Evolutionary conservation across 192 early-diverging fungal species (phyloP), one percentile per base, ranked within the genome.

Genomic region (Powellomyces hirtus): DNA sequence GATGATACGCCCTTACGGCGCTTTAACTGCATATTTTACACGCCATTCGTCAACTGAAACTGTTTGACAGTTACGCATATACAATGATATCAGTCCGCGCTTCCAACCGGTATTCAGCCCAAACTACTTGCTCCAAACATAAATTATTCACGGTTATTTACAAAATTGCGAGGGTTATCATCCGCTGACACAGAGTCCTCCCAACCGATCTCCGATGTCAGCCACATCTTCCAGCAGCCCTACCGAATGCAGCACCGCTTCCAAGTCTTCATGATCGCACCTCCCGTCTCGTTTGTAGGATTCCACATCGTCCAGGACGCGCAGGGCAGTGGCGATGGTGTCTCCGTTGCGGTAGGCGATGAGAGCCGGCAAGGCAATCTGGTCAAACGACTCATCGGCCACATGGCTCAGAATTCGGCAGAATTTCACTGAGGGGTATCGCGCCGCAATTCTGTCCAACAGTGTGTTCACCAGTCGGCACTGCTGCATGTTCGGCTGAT

Each of bases 351-450:
- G 37, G 62, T 86, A 86, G 10, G 67, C 75, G 22, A 86, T 53
- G 27, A 86, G 33, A 0, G 79, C 74, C 11, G 84, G 84, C 53
- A 84, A 55, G 2, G 80, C 80, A 20, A 86, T 68, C 10, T 66
- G 64, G 65, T 86, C 84, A 68, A 86, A 84, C 5, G 58, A 60
- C 29, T 67, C 53, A 59, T 86, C 83, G 2, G 84, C 84, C 46
- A 73, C 57, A 1, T 75, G 75, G 6, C 87, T 86, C 33, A 93
- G 79, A 65, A 98, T 98, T 65, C 91, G 90, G 53, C 91, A 74
- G 79, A 98, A 97, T 80, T 97, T 97, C 42, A 87, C 87, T 3
- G 7, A 14, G 18, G 86, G 85, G 77, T 94, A 88, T 73, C 86
- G 81, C 22, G 60, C 42, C 0, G 94, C 91, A 7, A 95, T 75